Base-by-base conservation (phyloP, 345 rosid genomes). In the Lepidium africanum region DNA sequence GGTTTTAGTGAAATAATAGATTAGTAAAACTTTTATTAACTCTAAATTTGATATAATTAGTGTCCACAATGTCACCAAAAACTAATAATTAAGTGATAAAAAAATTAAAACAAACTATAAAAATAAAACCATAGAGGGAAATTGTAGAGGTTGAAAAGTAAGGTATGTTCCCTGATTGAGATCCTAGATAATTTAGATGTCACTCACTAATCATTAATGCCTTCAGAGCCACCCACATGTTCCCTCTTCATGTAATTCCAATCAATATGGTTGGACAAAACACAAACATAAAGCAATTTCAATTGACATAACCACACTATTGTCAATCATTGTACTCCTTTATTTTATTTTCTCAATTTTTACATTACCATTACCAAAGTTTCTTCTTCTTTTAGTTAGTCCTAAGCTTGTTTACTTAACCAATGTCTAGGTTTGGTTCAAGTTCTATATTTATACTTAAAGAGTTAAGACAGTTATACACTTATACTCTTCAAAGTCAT, bases 221-320 rank as follows among this genome's bases (percentile, higher is more conserved):
- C 76, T 40, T 57, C 66, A 39, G 48, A 72, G 59, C 41, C 45
- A 65, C 66, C 71, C 71, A 57, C 66, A 72, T 72, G 76, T 72
- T 56, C 38, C 71, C 76, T 56, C 70, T 47, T 54, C 59, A 8
- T 72, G 59, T 55, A 46, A 37, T 55, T 38, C 70, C 59, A 55
- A 56, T 72, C 52, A 72, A 57, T 56, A 40, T 65, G 51, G 71
- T 72, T 65, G 53, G 65, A 72, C 53, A 65, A 57, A 72, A 57
- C 52, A 57, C 66, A 72, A 56, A 62, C 69, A 72, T 59, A 15
- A 65, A 48, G 66, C 76, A 57, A 64, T 13, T 40, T 40, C 49
- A 50, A 23, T 25, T 60, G 7, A 30, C 67, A 57, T 39, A 15
- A 48, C 57, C 15, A 51, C 67, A 51, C 36, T 10, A 48, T 21